Conservation (phyloP, 768 basidiomycete species). For the Crassisporium funariophilum region DNA sequence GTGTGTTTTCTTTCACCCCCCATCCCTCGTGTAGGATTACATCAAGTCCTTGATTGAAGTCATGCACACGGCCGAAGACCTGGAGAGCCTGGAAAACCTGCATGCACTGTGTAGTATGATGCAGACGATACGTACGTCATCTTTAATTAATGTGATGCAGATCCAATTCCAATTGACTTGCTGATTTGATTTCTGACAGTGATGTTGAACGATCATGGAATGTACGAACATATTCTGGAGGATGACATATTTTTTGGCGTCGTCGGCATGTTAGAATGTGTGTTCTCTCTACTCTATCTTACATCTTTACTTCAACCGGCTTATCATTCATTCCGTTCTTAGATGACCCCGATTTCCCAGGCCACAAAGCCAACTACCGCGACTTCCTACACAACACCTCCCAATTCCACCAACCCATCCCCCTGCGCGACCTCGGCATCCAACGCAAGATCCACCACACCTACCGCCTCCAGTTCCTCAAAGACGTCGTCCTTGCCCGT, state of each 20-base stretch:
- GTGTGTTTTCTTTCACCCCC: slow-evolving; percentile 21
- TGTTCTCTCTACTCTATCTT: slow-evolving; percentile 31
- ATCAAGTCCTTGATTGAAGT: slow-evolving; percentile 85
- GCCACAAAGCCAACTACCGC: slow-evolving; percentile 96
- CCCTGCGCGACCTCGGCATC: slow-evolving; percentile 72
- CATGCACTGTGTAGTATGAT: slow-evolving; percentile 90
- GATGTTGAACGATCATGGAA: slow-evolving; percentile 89
- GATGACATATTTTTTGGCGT: slow-evolving; percentile 93
- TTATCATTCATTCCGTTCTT: slow-evolving; percentile 10
- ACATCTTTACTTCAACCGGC: slow-evolving; percentile 11
- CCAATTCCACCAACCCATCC: slow-evolving; percentile 89
- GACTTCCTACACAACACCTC: slow-evolving; percentile 84
- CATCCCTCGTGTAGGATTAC: slow-evolving; percentile 63
- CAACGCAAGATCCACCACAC: slow-evolving; percentile 95
- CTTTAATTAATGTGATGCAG: background rate
- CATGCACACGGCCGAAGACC: slow-evolving; percentile 86
- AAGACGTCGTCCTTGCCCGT: slow-evolving; percentile 96
- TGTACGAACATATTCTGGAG: slow-evolving; percentile 94
- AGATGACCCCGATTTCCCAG: slow-evolving; percentile 98
- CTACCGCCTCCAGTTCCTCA: slow-evolving; percentile 95
- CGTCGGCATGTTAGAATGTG: slow-evolving; percentile 96
- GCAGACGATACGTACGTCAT: slow-evolving; percentile 82
- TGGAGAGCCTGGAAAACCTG: slow-evolving; percentile 87
- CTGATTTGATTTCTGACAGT: slow-evolving; percentile 59
- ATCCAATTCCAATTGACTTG: background rate